Evolutionary conservation across 1,139 yeast species (phyloP), one percentile per base, ranked within the genome.

Genomic region (Tardiomyces digboiensis): DNA sequence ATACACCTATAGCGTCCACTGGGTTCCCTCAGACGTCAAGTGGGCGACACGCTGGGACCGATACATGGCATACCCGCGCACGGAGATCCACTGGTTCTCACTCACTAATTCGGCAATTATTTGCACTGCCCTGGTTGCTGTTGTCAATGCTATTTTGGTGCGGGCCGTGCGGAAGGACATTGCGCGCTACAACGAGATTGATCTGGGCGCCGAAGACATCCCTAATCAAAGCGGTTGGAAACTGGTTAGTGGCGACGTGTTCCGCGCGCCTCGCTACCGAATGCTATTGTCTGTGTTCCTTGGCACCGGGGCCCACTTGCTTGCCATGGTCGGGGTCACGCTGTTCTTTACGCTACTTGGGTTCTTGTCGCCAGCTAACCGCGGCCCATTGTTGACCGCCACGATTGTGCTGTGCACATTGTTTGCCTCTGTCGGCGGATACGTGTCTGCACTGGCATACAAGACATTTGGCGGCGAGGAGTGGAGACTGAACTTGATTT

Each of bases 1-100:
- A 4, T 82, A 76, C 63, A 71, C 83, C 19, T 82, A 82, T 58
- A 76, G 83, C 3, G 82, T 82, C 26, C 66, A 62, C 29, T 91
- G 91, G 73, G 63, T 67, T 23, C 74, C 75, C 46, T 82, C 94
- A 14, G 69, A 68, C 13, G 85, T 93, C 13, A 79, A 82, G 10
- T 91, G 97, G 98, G 97, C 97, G 23, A 91, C 97, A 1, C 80
- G 99, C 68, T 91, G 99, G 99, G 98, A 91, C 64, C 86, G 87
- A 63, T 91, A 91, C 62, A 73, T 91, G 58, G 94, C 97, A 44
- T 82, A 83, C 62, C 83, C 82, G 61, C 94, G 86, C 61, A 94
- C 96, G 46, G 84, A 85, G 63, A 83, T 91, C 55, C 97, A 91
- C 67, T 89, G 97, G 98, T 84, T 87, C 60, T 86, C 96, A 2